Percentiles rank a stretch among this genome's conserved stretches.
These are phyloP conservation scores for Angophora floribunda DNA, from an alignment of 345 rosid species.

Conservation along the genomic window DNA sequence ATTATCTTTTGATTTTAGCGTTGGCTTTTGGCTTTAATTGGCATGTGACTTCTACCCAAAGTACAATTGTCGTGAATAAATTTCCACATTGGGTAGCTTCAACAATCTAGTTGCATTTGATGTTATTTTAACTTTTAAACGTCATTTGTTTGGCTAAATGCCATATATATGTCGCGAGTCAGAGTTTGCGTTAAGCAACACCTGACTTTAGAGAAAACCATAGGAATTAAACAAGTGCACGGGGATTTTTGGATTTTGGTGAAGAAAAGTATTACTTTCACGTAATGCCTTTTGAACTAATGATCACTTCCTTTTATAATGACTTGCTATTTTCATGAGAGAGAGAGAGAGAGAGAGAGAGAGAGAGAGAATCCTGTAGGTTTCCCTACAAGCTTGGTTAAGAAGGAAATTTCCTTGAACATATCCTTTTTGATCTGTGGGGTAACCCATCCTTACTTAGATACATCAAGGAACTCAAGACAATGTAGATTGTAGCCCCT, in stretches of 20 bases:
- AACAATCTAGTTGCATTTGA: background rate
- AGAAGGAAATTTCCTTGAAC: background rate
- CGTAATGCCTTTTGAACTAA: background rate
- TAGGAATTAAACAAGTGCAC: background rate
- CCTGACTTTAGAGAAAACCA: background rate
- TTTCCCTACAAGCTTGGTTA: background rate
- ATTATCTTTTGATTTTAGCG: background rate
- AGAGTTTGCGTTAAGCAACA: background rate
- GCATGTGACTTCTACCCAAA: background rate
- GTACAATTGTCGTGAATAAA: background rate
- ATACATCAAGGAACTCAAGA: background rate
- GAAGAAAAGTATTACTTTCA: background rate
- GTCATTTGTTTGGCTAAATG: background rate
- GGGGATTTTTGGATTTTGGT: background rate
- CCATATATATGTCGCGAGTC: background rate
- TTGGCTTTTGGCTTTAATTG: background rate
- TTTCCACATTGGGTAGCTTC: background rate
- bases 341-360: background rate
- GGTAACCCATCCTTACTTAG: background rate
- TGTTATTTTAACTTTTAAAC: background rate
- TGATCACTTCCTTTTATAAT: background rate
- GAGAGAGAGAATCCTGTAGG: no score
- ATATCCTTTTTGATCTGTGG: background rate
- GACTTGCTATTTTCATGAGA: background rate
- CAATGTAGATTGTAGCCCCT: background rate